Conservation (phyloP, 768 basidiomycete genomes). For the Suillus subluteus region DNA sequence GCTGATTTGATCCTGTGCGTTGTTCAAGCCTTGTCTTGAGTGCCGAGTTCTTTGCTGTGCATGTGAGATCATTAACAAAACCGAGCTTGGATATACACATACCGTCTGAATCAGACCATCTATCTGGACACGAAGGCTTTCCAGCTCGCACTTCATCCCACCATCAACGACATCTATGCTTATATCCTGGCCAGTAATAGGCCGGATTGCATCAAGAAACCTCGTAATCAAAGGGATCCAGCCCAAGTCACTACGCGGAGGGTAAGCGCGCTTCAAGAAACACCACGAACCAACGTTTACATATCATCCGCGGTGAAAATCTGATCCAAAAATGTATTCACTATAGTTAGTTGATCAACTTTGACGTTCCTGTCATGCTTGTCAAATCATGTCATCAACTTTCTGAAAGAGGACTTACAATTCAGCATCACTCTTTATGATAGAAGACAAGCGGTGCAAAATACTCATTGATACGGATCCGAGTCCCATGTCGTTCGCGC, state of each 20-base stretch:
- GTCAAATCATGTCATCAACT: conserved; percentile 9
- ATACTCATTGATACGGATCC: conserved; percentile 53
- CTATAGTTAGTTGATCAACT: conserved; percentile 55
- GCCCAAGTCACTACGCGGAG: not conserved
- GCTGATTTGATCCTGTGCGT: conserved; percentile 1
- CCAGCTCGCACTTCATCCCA: conserved; percentile 61
- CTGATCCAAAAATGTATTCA: conserved; percentile 61
- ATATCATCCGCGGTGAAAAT: conserved; percentile 1
- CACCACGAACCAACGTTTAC: not conserved
- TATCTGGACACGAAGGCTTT: conserved; percentile 57
- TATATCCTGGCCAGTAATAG: conserved; percentile 64
- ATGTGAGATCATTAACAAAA: conserved; percentile 29
- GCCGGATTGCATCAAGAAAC: conserved; percentile 61
- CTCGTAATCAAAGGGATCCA: not conserved
- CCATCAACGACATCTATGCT: conserved; percentile 48
- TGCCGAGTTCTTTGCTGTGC: not conserved
- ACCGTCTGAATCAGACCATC: conserved; percentile 72
- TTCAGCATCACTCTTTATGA: conserved; percentile 63
- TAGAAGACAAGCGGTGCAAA: conserved; percentile 54
- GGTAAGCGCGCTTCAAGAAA: not conserved
- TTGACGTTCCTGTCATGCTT: conserved; percentile 57
- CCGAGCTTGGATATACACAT: conserved; percentile 18
- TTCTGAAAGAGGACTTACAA: conserved; percentile 47
- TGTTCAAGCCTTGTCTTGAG: conserved; percentile 6
- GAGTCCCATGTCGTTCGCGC: conserved; percentile 50